Percentiles rank a stretch among this genome's conserved stretches.
phyloP scores from a whole-genome alignment of 495 filamentous ascomycete genomes.

The Penicillium subrubescens region DNA sequence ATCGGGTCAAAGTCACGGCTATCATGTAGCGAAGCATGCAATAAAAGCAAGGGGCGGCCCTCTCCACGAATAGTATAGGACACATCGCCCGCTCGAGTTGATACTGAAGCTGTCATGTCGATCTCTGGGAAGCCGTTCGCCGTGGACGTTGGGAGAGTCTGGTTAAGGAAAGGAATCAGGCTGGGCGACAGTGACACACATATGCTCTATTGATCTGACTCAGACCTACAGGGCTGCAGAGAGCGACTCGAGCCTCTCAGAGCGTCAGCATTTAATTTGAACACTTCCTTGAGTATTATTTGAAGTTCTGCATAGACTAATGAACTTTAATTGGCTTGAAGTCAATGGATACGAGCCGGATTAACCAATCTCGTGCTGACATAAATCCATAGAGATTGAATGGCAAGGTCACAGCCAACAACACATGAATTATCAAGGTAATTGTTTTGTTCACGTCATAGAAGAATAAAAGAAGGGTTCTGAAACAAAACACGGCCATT shows the following conservation, averaged over 20 bases:
- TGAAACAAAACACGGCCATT: slow-evolving; percentile 10
- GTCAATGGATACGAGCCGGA: background rate
- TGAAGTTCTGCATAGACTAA: background rate
- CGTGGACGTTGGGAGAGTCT: background rate
- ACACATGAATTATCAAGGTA: background rate
- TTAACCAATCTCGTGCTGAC: background rate
- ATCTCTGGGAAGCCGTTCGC: background rate
- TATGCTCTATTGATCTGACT: background rate
- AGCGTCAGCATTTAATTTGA: background rate
- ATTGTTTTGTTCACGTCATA: background rate
- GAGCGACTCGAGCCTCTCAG: background rate
- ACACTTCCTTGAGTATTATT: background rate
- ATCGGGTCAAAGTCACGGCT: background rate
- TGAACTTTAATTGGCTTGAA: background rate
- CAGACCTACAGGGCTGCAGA: background rate
- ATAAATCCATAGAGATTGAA: background rate
- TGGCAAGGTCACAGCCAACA: background rate
- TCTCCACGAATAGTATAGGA: background rate
- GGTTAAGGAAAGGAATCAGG: background rate
- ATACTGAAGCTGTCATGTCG: background rate
- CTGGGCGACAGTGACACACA: background rate
- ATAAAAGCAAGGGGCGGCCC: background rate
- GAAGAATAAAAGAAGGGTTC: background rate
- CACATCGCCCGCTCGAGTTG: background rate
- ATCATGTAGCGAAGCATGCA: background rate